These are phyloP conservation scores for Astragalus membranaceus DNA, from an alignment of 306 rosid genomes.

Conservation along the genomic window DNA sequence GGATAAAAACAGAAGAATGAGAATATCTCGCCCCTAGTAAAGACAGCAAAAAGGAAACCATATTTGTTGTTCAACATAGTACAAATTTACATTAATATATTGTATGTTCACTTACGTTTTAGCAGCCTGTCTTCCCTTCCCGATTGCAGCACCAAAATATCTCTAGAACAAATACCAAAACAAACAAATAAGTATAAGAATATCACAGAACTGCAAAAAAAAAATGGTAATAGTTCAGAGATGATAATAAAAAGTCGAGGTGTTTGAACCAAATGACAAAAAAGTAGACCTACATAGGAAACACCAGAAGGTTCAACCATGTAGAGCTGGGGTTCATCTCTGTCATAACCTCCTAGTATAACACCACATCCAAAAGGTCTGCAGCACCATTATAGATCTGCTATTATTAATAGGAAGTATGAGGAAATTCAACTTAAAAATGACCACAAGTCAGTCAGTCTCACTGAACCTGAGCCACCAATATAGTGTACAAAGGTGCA, in stretches of 20 bases:
- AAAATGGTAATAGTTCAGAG: neutral
- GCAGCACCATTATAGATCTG: constrained; percentile 25
- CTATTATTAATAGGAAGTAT: neutral
- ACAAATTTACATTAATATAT: neutral
- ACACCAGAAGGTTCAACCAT: constrained; percentile 97
- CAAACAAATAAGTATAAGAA: constrained; percentile 20
- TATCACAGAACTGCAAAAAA: neutral
- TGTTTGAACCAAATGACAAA: neutral
- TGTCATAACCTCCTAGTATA: constrained; percentile 93
- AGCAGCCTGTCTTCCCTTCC: constrained; percentile 98
- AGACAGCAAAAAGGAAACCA: neutral
- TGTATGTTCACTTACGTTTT: constrained; percentile 65
- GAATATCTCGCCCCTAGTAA: neutral
- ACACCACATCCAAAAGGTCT: constrained; percentile 99
- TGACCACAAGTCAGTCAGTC: neutral
- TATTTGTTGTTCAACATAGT: neutral
- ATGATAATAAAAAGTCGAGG: neutral
- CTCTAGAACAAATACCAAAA: constrained; percentile 44
- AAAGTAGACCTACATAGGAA: constrained; percentile 62
- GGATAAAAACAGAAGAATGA: neutral
- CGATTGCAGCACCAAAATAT: constrained; percentile 97
- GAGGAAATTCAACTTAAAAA: constrained; percentile 16
- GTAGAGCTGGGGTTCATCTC: constrained; percentile 97
- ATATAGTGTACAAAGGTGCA: constrained; percentile 91
- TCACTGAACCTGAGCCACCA: constrained; percentile 94